phyloP scores from a whole-genome alignment of 1,284 basidiomycete species.

The Boletus nobilissimus region DNA sequence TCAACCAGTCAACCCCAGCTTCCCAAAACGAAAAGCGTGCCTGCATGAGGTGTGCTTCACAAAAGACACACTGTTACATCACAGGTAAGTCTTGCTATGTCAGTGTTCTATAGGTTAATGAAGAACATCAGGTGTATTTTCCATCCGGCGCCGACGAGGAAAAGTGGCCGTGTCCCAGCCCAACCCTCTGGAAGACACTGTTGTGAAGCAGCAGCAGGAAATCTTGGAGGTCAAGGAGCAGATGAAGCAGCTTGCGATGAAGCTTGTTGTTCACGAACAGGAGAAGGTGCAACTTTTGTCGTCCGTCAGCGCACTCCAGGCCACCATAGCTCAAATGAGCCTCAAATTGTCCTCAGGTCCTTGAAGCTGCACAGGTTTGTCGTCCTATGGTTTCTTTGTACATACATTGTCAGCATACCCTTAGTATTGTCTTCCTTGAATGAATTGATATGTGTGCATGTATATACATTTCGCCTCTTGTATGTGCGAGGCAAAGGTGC shows the following conservation, averaged over 20 bases:
- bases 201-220: neutral
- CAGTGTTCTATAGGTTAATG: neutral
- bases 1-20: neutral
- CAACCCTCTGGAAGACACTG: neutral
- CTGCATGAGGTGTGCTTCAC: neutral
- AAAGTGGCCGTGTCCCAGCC: neutral
- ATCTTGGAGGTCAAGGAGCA: neutral
- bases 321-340: neutral
- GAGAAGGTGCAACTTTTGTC: neutral
- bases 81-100: neutral
- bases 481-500: too few species aligned
- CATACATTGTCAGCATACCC: too few species aligned
- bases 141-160: neutral
- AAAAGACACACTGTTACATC: neutral
- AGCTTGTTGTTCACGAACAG: neutral
- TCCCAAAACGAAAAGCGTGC: neutral
- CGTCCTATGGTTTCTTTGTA: too few species aligned
- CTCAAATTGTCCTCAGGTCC: neutral
- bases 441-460: too few species aligned
- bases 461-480: too few species aligned
- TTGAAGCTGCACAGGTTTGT: too few species aligned
- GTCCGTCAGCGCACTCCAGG: neutral
- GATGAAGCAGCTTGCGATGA: neutral
- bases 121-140: neutral
- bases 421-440: too few species aligned